Evolutionary conservation across 768 basidiomycete species (phyloP).

Genomic region (Naganishia friedmannii): DNA sequence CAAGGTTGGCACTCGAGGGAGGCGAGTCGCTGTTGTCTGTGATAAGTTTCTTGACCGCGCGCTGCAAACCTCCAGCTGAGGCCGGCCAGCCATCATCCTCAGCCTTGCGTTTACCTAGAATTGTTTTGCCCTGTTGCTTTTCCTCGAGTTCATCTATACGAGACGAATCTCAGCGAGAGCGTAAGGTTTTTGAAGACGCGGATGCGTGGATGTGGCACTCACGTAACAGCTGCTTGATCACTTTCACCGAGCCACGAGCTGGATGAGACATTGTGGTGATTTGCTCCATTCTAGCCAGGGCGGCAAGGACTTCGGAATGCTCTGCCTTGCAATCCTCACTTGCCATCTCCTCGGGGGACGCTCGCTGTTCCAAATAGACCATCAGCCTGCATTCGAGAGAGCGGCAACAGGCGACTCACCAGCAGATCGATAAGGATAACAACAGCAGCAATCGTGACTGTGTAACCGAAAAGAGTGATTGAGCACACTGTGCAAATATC

Average conservation of each 20-base stretch:
- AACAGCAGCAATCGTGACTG: conserved; percentile 49
- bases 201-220: conserved; percentile 18
- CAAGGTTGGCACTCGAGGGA: not conserved
- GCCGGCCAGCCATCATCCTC: conserved; percentile 32
- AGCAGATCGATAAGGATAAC: conserved; percentile 51
- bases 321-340: conserved; percentile 42
- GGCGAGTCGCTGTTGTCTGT: conserved; percentile 34
- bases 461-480: not conserved
- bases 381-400: not conserved
- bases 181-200: not conserved
- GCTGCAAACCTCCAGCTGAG: conserved; percentile 43
- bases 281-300: conserved; percentile 46
- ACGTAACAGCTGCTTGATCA: conserved; percentile 50
- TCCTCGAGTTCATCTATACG: conserved; percentile 48
- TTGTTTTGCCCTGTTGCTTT: conserved; percentile 37
- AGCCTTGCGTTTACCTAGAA: conserved; percentile 44
- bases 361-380: conserved; percentile 29
- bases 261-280: conserved; percentile 50
- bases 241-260: conserved; percentile 47
- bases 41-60: conserved; percentile 51
- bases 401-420: conserved; percentile 35
- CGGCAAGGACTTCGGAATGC: conserved; percentile 45
- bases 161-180: conserved; percentile 21
- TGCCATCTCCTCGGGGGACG: conserved; percentile 39
- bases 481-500: not conserved